Evolutionary conservation across 495 filamentous ascomycete species (phyloP).

Genomic region (Aspergillus hancockii): DNA sequence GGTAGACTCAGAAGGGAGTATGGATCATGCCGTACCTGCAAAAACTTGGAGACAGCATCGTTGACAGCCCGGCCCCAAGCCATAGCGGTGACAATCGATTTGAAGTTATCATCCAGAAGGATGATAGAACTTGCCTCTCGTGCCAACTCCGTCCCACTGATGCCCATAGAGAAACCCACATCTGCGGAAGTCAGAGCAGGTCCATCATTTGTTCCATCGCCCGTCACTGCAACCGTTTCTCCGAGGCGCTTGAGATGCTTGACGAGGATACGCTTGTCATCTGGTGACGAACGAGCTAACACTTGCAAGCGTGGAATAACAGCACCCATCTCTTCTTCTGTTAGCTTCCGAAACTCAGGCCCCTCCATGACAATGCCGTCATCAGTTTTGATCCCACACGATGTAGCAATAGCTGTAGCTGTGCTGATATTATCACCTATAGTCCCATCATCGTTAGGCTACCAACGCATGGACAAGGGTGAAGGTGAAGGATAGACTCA

Average conservation of each 20-base stretch:
- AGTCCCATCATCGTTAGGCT: background rate
- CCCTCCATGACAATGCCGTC: slow-evolving; percentile 80
- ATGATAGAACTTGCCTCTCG: slow-evolving; percentile 95
- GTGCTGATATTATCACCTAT: slow-evolving; percentile 71
- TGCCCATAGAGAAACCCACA: slow-evolving; percentile 92
- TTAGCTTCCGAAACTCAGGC: slow-evolving; percentile 75
- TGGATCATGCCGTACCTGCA: slow-evolving; percentile 45
- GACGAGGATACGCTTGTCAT: slow-evolving; percentile 83
- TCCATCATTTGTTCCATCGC: slow-evolving; percentile 89
- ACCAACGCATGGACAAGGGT: background rate
- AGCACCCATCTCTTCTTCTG: slow-evolving; percentile 66
- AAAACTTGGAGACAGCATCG: slow-evolving; percentile 85
- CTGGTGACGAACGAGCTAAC: slow-evolving; percentile 81
- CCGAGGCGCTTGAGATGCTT: slow-evolving; percentile 70
- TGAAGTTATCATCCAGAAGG: slow-evolving; percentile 89
- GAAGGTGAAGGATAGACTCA: background rate
- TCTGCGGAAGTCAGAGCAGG: slow-evolving; percentile 84
- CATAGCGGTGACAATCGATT: slow-evolving; percentile 83
- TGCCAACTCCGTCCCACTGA: slow-evolving; percentile 84
- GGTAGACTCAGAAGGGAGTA: background rate
- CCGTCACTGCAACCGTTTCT: slow-evolving; percentile 84
- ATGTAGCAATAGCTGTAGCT: slow-evolving; percentile 75
- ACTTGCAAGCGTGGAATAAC: slow-evolving; percentile 77
- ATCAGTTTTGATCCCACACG: slow-evolving; percentile 78
- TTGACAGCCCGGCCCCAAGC: slow-evolving; percentile 92